Base-by-base conservation (phyloP, 2,329 filamentous ascomycete genomes). In the Huntiella moniliformis region DNA sequence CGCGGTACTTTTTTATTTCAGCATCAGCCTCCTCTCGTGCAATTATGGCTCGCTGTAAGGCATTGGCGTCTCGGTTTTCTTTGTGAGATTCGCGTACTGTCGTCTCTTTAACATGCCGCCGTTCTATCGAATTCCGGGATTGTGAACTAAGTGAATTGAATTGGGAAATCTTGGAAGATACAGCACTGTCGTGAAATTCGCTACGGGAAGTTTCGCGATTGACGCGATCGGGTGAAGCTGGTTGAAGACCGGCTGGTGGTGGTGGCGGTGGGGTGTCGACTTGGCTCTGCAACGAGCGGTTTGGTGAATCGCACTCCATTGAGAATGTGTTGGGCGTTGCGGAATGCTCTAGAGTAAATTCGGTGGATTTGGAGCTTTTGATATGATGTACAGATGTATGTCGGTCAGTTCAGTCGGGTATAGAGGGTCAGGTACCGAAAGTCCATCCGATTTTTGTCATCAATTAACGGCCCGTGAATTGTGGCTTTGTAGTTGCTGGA, bases 1-100 rank as follows among this genome's bases (percentile, higher is more conserved):
- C 77, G 50, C 70, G 69, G 54, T 74, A 70, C 37, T 68, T 68
- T 51, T 71, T 69, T 63, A 77, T 68, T 54, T 84, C 78, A n/a
- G 62, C 64, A 61, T 84, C 80, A 10, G 79, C 77, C 61, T 81
- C 77, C 56, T 86, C 80, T 38, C 78, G 69, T 11, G 76, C 78
- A 41, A 80, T 57, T 66, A 78, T 73, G 51, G 76, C 76, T 41
- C 76, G 70, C 58, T 76, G 77, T 12, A 80, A 62, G 31, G 38
- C 38, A 6, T 16, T 39, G 31, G 75, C 74, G 53, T 79, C 76
- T 7, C 42, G 40, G 12, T 44, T 48, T 16, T 44, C 37, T 8
- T 17, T 16, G 38, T 39, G 7, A 3, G 18, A n/a, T 34, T 40
- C 39, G 34, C 34, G 28, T 28, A 28, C 22, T 28, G 22, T 28